A percentile compares a stretch with the other conserved stretches of the same genome.
Evolutionary conservation across 345 rosid genomes (phyloP).

Genomic region (Lepidium sativum): DNA sequence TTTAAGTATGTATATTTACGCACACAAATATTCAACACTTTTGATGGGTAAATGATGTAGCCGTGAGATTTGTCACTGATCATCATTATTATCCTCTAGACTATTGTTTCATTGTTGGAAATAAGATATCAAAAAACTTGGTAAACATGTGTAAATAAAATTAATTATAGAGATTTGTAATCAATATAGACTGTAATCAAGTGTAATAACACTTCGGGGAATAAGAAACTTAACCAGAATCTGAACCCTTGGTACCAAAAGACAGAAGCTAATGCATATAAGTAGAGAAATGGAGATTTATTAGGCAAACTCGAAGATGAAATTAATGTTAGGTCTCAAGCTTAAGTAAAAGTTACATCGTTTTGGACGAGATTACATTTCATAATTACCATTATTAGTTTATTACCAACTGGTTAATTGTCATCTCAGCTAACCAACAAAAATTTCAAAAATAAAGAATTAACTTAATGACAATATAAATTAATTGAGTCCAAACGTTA

Average conservation of each 20-base stretch:
- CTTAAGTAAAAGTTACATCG: conserved; percentile 10
- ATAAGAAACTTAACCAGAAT: background rate
- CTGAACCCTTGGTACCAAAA: background rate
- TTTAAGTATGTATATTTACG: background rate
- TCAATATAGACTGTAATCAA: background rate
- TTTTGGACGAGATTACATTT: conserved; percentile 9
- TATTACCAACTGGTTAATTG: conserved; percentile 19
- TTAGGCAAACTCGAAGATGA: background rate
- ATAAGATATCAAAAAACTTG: background rate
- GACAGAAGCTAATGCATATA: background rate
- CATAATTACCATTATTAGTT: conserved; percentile 24
- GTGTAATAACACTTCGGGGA: background rate
- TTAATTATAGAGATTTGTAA: background rate
- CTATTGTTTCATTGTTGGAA: background rate
- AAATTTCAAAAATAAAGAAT: conserved; percentile 25
- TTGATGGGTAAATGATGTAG: background rate
- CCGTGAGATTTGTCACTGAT: background rate
- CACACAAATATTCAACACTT: background rate
- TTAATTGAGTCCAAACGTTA: conserved; percentile 24
- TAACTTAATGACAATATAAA: conserved; percentile 24
- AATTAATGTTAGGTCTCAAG: conserved; percentile 8
- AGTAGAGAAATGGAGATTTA: background rate
- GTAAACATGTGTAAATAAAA: background rate
- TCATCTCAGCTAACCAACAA: conserved; percentile 20
- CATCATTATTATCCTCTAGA: background rate